These are phyloP conservation scores for Alternaria triticina DNA, from an alignment of 2,329 filamentous ascomycete species.

Conservation along the genomic window DNA sequence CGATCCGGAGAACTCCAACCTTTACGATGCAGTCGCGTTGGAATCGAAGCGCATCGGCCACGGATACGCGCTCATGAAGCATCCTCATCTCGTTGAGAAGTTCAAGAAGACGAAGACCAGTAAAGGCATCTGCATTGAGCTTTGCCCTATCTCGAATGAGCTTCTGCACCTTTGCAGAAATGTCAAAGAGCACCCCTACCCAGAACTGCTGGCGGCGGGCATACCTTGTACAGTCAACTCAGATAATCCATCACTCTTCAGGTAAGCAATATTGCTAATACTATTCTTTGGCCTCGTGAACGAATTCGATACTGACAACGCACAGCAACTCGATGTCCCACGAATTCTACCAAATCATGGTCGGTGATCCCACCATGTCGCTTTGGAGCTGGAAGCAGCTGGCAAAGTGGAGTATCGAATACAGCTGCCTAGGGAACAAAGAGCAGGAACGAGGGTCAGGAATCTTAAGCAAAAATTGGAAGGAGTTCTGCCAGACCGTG, in stretches of 20 bases:
- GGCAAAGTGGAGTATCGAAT: conserved; percentile 54
- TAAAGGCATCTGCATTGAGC: conserved; percentile 68
- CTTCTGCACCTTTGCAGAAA: conserved; percentile 72
- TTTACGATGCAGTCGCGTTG: conserved; percentile 71
- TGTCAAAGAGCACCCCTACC: conserved; percentile 70
- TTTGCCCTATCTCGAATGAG: conserved; percentile 81
- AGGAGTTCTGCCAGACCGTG: conserved; percentile 62
- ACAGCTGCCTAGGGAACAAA: conserved; percentile 47
- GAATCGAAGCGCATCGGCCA: conserved; percentile 75
- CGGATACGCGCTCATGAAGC: conserved; percentile 72
- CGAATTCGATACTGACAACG: conserved; percentile 4
- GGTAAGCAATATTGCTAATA: conserved; percentile 49
- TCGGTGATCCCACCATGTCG: conserved; percentile 70
- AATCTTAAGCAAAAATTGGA: conserved; percentile 65
- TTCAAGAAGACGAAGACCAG: conserved; percentile 55
- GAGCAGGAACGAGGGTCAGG: conserved; percentile 50
- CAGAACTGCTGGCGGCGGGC: conserved; percentile 72
- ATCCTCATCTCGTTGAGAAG: conserved; percentile 66
- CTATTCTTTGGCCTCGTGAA: not conserved
- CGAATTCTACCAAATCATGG: conserved; percentile 79
- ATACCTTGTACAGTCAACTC: conserved; percentile 77
- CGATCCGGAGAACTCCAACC: conserved; percentile 65
- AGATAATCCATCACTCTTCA: conserved; percentile 76
- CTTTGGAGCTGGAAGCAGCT: conserved; percentile 74
- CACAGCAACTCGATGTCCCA: conserved; percentile 72